Conservation (phyloP, 176 grass and related monocot genomes). For the Eragrostis curvula region DNA sequence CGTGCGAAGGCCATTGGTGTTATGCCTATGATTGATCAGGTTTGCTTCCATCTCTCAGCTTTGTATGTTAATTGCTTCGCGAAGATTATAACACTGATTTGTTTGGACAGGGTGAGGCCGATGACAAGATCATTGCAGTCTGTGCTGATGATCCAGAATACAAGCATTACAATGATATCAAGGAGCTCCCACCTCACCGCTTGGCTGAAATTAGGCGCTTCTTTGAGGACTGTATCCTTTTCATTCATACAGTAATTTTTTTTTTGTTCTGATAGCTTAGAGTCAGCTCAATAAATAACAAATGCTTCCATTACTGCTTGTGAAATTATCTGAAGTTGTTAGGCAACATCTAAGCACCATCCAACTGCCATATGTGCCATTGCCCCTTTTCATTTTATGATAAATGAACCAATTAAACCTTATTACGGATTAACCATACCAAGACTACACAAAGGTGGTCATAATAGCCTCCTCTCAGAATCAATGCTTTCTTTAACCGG, state of each 20-base stretch:
- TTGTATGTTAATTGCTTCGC: not conserved
- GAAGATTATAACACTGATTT: conserved; percentile 28
- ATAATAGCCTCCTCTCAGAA: not conserved
- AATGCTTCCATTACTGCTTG: not conserved
- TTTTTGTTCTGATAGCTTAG: not conserved
- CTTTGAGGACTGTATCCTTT: conserved; percentile 97
- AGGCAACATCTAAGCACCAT: not conserved
- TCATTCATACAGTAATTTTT: conserved; percentile 22
- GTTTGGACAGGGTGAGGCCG: conserved; percentile 78
- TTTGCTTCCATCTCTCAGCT: conserved; percentile 40
- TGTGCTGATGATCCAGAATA: conserved; percentile 99
- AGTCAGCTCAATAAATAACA: not conserved
- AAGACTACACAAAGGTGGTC: not conserved
- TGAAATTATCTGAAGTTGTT: not conserved
- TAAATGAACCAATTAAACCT: not conserved
- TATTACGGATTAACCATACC: not conserved
- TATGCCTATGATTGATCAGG: conserved; percentile 99
- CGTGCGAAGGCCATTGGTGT: conserved; percentile 90
- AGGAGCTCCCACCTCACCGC: conserved; percentile 94
- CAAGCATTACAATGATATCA: conserved; percentile 91
- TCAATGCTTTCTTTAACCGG: conserved; percentile 39
- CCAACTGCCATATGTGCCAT: not conserved
- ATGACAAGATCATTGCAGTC: conserved; percentile 99
- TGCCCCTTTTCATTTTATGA: not conserved
- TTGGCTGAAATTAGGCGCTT: conserved; percentile 97